These are phyloP conservation scores for Aspergillus puulaauensis DNA, from an alignment of 2,329 filamentous ascomycete species.

Conservation along the genomic window DNA sequence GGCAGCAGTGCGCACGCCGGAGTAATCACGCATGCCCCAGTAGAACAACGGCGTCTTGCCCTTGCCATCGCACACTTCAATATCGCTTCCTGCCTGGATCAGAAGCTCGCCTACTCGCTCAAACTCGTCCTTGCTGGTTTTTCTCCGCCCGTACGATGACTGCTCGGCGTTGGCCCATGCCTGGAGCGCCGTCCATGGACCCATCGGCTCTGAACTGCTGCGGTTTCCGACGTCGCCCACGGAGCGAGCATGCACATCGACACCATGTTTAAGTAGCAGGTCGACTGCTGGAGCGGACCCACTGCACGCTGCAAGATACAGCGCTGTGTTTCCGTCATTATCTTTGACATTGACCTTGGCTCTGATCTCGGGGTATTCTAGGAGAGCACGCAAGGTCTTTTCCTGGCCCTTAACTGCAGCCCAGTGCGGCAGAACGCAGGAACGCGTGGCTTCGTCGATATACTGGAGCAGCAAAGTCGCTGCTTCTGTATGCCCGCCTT, in stretches of 20 bases:
- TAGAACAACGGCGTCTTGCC: constrained; percentile 1
- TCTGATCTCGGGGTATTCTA: not conserved
- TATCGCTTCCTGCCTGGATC: constrained; percentile 1
- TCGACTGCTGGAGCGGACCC: not conserved
- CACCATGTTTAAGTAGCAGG: not conserved
- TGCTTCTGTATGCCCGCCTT: not conserved
- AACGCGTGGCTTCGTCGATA: not conserved
- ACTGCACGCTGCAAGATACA: not conserved
- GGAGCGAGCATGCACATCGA: not conserved
- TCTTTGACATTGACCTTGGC: not conserved
- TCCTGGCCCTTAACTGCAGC: not conserved
- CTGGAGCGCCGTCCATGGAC: not conserved
- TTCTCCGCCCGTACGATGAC: not conserved
- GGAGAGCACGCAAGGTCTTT: not conserved
- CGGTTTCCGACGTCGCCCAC: not conserved
- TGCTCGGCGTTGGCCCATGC: not conserved
- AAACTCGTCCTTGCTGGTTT: not conserved
- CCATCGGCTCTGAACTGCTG: not conserved
- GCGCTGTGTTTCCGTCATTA: not conserved
- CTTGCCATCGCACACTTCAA: not conserved
- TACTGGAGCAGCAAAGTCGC: not conserved
- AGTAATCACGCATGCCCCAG: not conserved
- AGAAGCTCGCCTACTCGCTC: not conserved
- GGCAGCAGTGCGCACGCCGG: not conserved
- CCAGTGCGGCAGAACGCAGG: not conserved